These are phyloP conservation scores for Stachybotrys chartarum DNA, from an alignment of 2,329 filamentous ascomycete species.

Conservation along the genomic window DNA sequence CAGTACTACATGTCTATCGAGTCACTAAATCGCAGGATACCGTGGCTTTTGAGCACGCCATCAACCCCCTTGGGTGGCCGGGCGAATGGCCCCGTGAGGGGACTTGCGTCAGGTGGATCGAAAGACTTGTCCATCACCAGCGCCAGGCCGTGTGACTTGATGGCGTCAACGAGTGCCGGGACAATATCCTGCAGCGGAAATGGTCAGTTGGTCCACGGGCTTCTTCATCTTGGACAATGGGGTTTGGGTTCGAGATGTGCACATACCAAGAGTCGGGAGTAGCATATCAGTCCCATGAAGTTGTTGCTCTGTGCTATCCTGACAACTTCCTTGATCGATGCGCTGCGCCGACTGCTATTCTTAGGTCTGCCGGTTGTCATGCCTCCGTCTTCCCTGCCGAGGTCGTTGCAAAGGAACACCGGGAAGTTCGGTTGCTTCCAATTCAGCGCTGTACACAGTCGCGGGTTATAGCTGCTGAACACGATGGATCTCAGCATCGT, in stretches of 20 bases:
- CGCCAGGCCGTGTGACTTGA: constrained; percentile 90
- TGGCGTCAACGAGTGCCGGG: constrained; percentile 82
- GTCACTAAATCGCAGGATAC: constrained; percentile 88
- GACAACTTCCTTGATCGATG: constrained; percentile 91
- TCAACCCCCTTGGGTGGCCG: constrained; percentile 76
- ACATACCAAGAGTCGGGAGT: constrained; percentile 75
- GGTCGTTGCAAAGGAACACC: constrained; percentile 89
- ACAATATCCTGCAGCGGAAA: constrained; percentile 66
- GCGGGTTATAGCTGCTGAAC: constrained; percentile 87
- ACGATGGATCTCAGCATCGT: constrained; percentile 79
- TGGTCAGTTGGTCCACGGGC: too few species aligned
- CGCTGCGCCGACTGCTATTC: constrained; percentile 63
- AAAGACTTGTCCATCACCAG: constrained; percentile 82
- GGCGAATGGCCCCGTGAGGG: constrained; percentile 43
- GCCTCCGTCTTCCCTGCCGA: constrained; percentile 54
- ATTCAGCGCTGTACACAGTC: constrained; percentile 87
- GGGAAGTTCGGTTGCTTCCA: constrained; percentile 99
- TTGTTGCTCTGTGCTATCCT: constrained; percentile 93
- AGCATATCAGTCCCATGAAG: constrained; percentile 94
- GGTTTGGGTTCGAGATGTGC: background rate
- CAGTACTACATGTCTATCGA: constrained; percentile 64
- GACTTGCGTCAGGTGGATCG: constrained; percentile 34
- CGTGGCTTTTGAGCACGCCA: constrained; percentile 76
- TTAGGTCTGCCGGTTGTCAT: constrained; percentile 27
- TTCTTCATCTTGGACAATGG: background rate